Conservation (phyloP, 768 basidiomycete genomes). For the Suillus sp. region DNA sequence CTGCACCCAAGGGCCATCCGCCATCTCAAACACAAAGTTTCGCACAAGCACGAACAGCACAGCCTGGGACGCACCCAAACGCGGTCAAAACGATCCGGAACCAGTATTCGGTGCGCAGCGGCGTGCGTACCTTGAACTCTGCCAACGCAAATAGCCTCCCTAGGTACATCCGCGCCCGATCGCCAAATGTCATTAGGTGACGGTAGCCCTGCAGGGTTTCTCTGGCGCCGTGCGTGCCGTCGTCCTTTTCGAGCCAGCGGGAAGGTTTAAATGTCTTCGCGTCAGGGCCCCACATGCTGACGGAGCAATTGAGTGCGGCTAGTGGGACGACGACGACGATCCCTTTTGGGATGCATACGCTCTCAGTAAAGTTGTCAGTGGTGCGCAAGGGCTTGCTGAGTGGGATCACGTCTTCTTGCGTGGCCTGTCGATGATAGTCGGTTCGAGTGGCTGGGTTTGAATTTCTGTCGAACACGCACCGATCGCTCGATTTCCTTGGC, state of each 20-base stretch:
- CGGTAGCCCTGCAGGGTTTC: constrained; percentile 39
- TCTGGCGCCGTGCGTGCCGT: constrained; percentile 22
- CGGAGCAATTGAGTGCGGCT: constrained; percentile 42
- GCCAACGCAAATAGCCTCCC: constrained; percentile 47
- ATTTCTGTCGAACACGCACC: constrained; percentile 22
- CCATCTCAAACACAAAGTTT: constrained; percentile 36
- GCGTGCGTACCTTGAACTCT: constrained; percentile 42
- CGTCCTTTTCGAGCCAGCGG: constrained; percentile 41
- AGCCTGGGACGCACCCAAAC: constrained; percentile 26
- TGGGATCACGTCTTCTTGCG: constrained; percentile 41
- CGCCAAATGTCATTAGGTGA: constrained; percentile 46
- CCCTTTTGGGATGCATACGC: constrained; percentile 41
- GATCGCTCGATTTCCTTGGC: constrained; percentile 33
- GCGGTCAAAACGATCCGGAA: neutral
- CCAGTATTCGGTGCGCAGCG: neutral
- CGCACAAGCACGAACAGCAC: constrained; percentile 40
- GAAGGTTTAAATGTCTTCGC: constrained; percentile 45
- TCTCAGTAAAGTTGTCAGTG: constrained; percentile 26
- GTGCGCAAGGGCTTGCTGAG: constrained; percentile 35
- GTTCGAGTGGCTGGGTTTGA: neutral
- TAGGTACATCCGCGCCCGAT: constrained; percentile 48
- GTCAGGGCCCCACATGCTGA: constrained; percentile 46
- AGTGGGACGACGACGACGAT: constrained; percentile 41
- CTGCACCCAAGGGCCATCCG: constrained; percentile 41
- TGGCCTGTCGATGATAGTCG: constrained; percentile 28